Evolutionary conservation across 1,284 basidiomycete species (phyloP).

Genomic region (Cutaneotrichosporon daszewskae): DNA sequence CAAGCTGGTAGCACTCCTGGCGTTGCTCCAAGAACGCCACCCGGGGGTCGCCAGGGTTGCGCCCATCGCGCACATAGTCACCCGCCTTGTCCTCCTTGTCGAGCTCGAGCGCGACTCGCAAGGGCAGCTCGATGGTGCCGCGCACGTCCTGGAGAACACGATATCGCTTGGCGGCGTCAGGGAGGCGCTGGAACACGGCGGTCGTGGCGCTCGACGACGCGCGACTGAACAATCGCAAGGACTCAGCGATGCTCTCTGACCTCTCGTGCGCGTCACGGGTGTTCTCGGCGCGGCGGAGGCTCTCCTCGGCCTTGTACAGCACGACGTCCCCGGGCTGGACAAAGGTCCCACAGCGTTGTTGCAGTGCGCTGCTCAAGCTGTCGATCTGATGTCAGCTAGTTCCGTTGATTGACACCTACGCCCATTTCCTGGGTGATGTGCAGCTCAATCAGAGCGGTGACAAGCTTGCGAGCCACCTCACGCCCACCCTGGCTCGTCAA

Average conservation of each 20-base stretch:
- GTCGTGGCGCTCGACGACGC: slow-evolving; percentile 61
- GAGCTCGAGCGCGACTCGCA: slow-evolving; percentile 73
- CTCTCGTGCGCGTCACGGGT: slow-evolving; percentile 66
- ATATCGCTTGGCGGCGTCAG: slow-evolving; percentile 80
- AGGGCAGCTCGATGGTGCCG: slow-evolving; percentile 81
- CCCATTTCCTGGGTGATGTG: slow-evolving; percentile 95
- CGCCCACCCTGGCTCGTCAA: slow-evolving; percentile 77
- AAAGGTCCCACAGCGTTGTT: slow-evolving; percentile 92
- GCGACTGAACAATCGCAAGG: slow-evolving; percentile 76
- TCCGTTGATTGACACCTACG: slow-evolving; percentile 52
- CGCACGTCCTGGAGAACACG: slow-evolving; percentile 57
- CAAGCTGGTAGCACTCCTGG: slow-evolving; percentile 70
- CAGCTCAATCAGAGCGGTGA: slow-evolving; percentile 93
- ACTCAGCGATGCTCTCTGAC: slow-evolving; percentile 70
- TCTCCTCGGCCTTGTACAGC: slow-evolving; percentile 96
- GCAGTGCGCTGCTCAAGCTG: slow-evolving; percentile 87
- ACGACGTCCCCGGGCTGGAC: slow-evolving; percentile 98
- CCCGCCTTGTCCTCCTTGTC: slow-evolving; percentile 72
- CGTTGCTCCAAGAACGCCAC: slow-evolving; percentile 59
- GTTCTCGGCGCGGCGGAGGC: slow-evolving; percentile 82
- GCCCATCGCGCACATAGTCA: slow-evolving; percentile 69
- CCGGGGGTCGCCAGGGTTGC: slow-evolving; percentile 58
- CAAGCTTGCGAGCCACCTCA: slow-evolving; percentile 75
- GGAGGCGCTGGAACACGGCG: slow-evolving; percentile 74
- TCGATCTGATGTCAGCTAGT: slow-evolving; percentile 63